These are phyloP conservation scores for Euphorbia peplus DNA, from an alignment of 345 rosid genomes.

Conservation along the genomic window DNA sequence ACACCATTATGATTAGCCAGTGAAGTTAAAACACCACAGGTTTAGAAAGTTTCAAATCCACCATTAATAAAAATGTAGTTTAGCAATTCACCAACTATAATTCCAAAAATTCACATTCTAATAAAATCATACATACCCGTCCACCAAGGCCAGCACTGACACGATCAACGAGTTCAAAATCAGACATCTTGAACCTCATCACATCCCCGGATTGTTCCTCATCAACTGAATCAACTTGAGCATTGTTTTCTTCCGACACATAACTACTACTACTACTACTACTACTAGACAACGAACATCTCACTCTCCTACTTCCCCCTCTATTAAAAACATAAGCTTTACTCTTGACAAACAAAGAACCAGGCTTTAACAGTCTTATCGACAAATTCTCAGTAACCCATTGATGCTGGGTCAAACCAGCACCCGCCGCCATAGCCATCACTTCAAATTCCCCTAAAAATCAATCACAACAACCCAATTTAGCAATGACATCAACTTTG, in stretches of 20 bases:
- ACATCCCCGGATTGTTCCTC: slow-evolving; percentile 61
- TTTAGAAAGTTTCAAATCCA: too few relatives aligned
- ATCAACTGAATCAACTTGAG: slow-evolving; percentile 25
- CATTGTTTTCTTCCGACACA: slow-evolving; percentile 37
- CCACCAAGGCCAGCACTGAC: slow-evolving; percentile 89
- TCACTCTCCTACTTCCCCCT: slow-evolving; percentile 21
- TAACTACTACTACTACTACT: slow-evolving; percentile 30
- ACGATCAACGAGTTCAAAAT: slow-evolving; percentile 68
- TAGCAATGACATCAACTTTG: not conserved
- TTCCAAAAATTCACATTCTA: not conserved
- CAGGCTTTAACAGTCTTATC: slow-evolving; percentile 26
- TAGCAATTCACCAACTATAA: too few relatives aligned
- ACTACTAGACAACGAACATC: slow-evolving; percentile 40
- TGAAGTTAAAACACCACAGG: too few relatives aligned
- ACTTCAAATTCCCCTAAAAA: slow-evolving; percentile 15
- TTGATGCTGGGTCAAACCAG: slow-evolving; percentile 35
- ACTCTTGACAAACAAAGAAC: slow-evolving; percentile 17
- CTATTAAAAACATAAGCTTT: slow-evolving; percentile 8
- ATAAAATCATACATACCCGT: slow-evolving; percentile 52
- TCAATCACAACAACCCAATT: not conserved
- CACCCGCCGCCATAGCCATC: slow-evolving; percentile 59
- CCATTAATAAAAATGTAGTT: too few relatives aligned
- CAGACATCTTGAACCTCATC: slow-evolving; percentile 69
- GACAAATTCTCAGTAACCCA: slow-evolving; percentile 30
- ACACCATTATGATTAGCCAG: too few relatives aligned